phyloP scores from a whole-genome alignment of 1,139 yeast species.

The Yueomyces sp. region DNA sequence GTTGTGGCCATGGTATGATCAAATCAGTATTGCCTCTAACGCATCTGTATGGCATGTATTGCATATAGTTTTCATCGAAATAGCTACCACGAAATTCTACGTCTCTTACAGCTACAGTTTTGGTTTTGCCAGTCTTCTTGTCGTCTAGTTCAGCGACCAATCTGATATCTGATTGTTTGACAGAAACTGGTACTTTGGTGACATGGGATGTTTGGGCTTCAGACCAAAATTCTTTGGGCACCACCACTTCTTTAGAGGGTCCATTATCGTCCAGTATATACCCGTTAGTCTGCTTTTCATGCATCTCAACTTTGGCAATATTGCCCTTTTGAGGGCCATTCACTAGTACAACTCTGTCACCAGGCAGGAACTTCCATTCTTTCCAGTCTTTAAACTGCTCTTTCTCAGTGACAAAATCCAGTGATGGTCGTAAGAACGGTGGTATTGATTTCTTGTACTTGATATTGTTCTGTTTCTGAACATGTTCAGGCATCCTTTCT shows the following conservation, averaged over 20 bases:
- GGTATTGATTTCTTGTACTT: slow-evolving; percentile 18
- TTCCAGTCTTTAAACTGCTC: slow-evolving; percentile 27
- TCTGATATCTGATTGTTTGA: slow-evolving; percentile 52
- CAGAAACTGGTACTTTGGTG: slow-evolving; percentile 41
- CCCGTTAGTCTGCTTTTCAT: slow-evolving; percentile 37
- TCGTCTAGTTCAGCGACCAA: slow-evolving; percentile 67
- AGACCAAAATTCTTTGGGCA: slow-evolving; percentile 65
- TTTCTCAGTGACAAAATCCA: slow-evolving; percentile 26
- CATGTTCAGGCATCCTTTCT: not conserved
- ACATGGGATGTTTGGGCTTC: slow-evolving; percentile 65
- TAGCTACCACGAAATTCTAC: slow-evolving; percentile 52
- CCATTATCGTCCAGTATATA: slow-evolving; percentile 45
- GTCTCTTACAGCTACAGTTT: slow-evolving; percentile 69
- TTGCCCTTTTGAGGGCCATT: slow-evolving; percentile 64
- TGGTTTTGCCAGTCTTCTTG: slow-evolving; percentile 30
- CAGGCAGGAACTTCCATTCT: slow-evolving; percentile 43
- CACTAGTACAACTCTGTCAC: slow-evolving; percentile 54
- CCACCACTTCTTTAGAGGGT: slow-evolving; percentile 37
- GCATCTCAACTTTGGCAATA: slow-evolving; percentile 44
- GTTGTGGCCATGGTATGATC: slow-evolving; percentile 86
- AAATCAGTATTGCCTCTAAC: slow-evolving; percentile 54
- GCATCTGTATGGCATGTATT: slow-evolving; percentile 65
- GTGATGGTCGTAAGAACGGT: slow-evolving; percentile 23
- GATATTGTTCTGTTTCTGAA: not conserved
- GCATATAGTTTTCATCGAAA: slow-evolving; percentile 64